Evolutionary conservation across 2,329 filamentous ascomycete species (phyloP).

Genomic region (Microascus cirrosus): DNA sequence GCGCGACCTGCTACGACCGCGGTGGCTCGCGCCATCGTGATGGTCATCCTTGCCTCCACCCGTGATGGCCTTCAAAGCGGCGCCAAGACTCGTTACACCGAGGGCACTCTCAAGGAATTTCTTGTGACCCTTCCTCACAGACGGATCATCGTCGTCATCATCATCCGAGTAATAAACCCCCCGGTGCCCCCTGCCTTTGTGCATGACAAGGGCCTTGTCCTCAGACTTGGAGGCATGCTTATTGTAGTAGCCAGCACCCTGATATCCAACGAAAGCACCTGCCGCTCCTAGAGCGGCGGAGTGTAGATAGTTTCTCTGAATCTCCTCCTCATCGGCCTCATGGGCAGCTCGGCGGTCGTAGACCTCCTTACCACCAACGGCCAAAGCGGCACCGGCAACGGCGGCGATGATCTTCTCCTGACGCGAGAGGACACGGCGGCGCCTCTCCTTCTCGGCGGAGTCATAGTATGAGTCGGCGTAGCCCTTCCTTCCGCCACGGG

Average conservation of each 20-base stretch:
- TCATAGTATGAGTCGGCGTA: slow-evolving; percentile 42
- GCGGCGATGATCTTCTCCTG: slow-evolving; percentile 57
- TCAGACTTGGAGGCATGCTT: slow-evolving; percentile 46
- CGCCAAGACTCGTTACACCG: slow-evolving; percentile 49
- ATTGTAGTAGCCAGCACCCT: slow-evolving; percentile 51
- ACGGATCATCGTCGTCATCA: slow-evolving; percentile 42
- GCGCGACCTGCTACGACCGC: slow-evolving; percentile 27
- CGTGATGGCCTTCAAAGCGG: slow-evolving; percentile 47
- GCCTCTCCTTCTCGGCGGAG: slow-evolving; percentile 39
- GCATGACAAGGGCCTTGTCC: slow-evolving; percentile 39
- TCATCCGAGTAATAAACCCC: slow-evolving; percentile 44
- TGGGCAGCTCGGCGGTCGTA: slow-evolving; percentile 52
- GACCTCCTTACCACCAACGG: slow-evolving; percentile 55
- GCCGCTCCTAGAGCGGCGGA: slow-evolving; percentile 52
- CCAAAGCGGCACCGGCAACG: slow-evolving; percentile 52
- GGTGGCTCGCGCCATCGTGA: slow-evolving; percentile 10
- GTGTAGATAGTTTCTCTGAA: slow-evolving; percentile 47
- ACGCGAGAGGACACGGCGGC: slow-evolving; percentile 41
- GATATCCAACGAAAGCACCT: slow-evolving; percentile 52
- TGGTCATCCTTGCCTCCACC: slow-evolving; percentile 35
- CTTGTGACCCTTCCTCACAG: slow-evolving; percentile 49
- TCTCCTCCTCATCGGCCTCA: slow-evolving; percentile 28
- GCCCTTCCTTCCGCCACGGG: slow-evolving; percentile 31
- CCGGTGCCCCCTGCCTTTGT: slow-evolving; percentile 36
- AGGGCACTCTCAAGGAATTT: slow-evolving; percentile 54